Conservation (phyloP, 495 filamentous ascomycete species). For the Aspergillus coremiiformis region DNA sequence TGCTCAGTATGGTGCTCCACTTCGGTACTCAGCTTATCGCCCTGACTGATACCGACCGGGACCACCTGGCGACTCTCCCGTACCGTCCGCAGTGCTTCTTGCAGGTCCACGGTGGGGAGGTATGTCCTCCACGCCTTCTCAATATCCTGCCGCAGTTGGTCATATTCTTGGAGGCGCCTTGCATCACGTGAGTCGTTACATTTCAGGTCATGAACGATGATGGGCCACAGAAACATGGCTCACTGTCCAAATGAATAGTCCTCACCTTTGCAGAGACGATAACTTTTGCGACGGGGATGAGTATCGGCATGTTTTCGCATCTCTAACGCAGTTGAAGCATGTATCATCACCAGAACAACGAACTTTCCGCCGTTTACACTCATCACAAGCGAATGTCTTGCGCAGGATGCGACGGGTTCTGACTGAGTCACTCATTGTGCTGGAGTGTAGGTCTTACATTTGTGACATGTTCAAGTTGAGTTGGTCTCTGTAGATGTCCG, state of each 20-base stretch:
- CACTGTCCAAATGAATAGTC: too few relatives aligned
- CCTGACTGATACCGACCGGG: neutral
- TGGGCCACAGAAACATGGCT: too few relatives aligned
- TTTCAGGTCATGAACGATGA: too few relatives aligned
- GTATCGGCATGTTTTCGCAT: conserved; percentile 16
- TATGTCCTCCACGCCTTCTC: conserved; percentile 13
- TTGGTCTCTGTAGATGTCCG: neutral
- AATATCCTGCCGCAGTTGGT: conserved; percentile 7
- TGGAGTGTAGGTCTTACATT: neutral
- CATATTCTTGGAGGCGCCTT: conserved; percentile 13
- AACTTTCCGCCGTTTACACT: conserved; percentile 18
- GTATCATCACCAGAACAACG: conserved; percentile 17
- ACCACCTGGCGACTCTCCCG: conserved; percentile 1
- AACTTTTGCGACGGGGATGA: conserved; percentile 14
- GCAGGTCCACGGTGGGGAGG: conserved; percentile 13
- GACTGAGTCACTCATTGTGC: neutral
- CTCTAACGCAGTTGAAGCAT: conserved; percentile 14
- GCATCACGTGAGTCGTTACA: neutral
- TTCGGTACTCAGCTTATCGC: conserved; percentile 2
- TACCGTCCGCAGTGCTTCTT: conserved; percentile 10
- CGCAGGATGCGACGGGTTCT: conserved; percentile 6
- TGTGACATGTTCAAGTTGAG: neutral
- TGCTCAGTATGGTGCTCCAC: conserved; percentile 14
- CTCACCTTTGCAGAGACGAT: conserved; percentile 10
- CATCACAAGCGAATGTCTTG: conserved; percentile 17